phyloP scores from a whole-genome alignment of 2,329 filamentous ascomycete genomes.

The Aspergillus sp. region DNA sequence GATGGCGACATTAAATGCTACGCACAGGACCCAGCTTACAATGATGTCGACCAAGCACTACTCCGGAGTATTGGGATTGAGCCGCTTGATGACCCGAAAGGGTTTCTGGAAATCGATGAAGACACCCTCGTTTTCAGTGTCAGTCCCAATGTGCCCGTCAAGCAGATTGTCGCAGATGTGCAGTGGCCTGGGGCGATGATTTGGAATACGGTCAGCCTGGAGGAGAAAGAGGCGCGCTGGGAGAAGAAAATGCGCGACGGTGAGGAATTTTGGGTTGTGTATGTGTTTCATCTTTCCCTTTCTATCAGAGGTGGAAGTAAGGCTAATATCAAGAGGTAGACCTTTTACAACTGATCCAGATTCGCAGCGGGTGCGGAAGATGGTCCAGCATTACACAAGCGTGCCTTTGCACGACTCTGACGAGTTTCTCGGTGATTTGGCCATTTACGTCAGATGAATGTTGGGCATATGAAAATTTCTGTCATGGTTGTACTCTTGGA shows the following conservation, averaged over 20 bases:
- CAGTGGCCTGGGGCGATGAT: constrained; percentile 35
- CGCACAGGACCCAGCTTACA: constrained; percentile 30
- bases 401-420: constrained; percentile 13
- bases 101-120: constrained; percentile 40
- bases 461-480: neutral
- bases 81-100: constrained; percentile 30
- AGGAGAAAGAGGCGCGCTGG: constrained; percentile 15
- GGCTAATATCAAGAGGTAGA: constrained; percentile 1
- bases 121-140: constrained; percentile 39
- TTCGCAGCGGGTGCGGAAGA: constrained; percentile 19
- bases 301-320: neutral
- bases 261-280: constrained; percentile 20
- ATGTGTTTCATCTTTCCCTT: neutral
- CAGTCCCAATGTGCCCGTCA: constrained; percentile 34
- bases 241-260: constrained; percentile 16
- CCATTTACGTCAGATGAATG: constrained; percentile 18
- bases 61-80: constrained; percentile 21
- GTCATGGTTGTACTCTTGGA: too few species aligned
- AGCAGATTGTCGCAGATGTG: constrained; percentile 42
- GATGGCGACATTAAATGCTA: constrained; percentile 20
- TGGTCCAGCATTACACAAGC: constrained; percentile 22
- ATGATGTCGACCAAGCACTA: constrained; percentile 17
- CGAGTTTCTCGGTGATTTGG: constrained; percentile 23
- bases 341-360: constrained; percentile 25
- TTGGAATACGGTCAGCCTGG: constrained; percentile 21